Percentiles rank a stretch among this genome's conserved stretches.
Conservation (phyloP, 225 moss, liverwort and hornwort species). For the Bryum argenteum region DNA sequence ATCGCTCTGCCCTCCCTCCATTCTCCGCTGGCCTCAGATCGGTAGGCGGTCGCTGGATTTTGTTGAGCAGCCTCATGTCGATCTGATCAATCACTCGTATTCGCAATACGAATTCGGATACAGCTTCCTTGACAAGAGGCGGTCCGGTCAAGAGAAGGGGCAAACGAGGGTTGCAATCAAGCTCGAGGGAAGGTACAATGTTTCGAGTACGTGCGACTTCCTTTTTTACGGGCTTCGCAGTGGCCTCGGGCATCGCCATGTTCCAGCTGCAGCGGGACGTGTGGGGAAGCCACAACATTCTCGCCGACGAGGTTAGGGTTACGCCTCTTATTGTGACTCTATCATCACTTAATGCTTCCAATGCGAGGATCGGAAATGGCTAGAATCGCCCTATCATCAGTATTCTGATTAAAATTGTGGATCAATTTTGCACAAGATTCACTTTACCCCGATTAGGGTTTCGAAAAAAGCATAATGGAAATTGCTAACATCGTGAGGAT, state of each 20-base stretch:
- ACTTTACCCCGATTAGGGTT: too few relatives aligned
- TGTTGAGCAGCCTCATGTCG: background rate
- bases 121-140: background rate
- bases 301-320: conserved; percentile 61
- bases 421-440: too few relatives aligned
- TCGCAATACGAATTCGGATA: background rate
- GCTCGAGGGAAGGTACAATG: background rate
- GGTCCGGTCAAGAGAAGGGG: background rate
- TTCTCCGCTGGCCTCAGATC: background rate
- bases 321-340: too few relatives aligned
- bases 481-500: too few relatives aligned
- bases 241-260: conserved; percentile 86
- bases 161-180: background rate
- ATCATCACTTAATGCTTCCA: too few relatives aligned
- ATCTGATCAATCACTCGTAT: background rate
- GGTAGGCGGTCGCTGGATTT: background rate
- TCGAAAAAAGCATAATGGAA: too few relatives aligned
- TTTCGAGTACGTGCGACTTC: conserved; percentile 37
- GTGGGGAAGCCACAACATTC: conserved; percentile 90
- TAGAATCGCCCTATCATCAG: background rate
- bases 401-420: too few relatives aligned
- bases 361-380: background rate
- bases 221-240: conserved; percentile 28
- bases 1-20: background rate
- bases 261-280: conserved; percentile 94